These are phyloP conservation scores for Orbilia blumenaviensis DNA, from an alignment of 2,329 filamentous ascomycete species.

Conservation along the genomic window DNA sequence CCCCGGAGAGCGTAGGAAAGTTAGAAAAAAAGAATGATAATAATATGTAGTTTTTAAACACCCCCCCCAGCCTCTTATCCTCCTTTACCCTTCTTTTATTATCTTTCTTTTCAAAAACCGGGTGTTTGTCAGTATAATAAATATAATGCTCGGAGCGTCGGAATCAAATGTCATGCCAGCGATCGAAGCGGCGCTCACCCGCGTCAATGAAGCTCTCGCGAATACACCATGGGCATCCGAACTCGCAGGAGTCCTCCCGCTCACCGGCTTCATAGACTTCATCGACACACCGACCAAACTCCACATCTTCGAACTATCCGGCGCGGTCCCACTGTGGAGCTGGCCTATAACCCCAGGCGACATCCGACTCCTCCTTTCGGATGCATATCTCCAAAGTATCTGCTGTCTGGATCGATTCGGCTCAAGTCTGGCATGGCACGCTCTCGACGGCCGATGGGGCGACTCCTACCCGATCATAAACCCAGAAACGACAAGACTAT, in stretches of 20 bases:
- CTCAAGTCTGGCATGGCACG: conserved; percentile 34
- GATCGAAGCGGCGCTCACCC: conserved; percentile 22
- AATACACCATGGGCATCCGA: conserved; percentile 23
- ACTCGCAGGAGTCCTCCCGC: conserved; percentile 34
- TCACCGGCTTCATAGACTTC: conserved; percentile 44
- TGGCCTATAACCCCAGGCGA: conserved; percentile 39
- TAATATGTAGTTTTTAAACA: no score
- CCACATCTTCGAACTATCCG: conserved; percentile 38
- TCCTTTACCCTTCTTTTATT: not conserved
- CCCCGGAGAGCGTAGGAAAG: conserved; percentile 1
- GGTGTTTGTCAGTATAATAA: no score
- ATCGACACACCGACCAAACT: conserved; percentile 44
- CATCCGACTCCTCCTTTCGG: conserved; percentile 39
- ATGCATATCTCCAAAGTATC: conserved; percentile 36
- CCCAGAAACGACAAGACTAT: conserved; percentile 29
- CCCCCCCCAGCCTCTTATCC: not conserved
- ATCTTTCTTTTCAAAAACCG: not conserved
- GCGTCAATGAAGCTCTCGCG: conserved; percentile 24
- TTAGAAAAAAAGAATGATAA: no score
- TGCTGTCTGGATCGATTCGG: conserved; percentile 41
- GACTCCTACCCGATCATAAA: conserved; percentile 43
- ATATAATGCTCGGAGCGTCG: conserved; percentile 1
- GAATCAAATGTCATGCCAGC: conserved; percentile 14
- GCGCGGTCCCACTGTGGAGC: conserved; percentile 34
- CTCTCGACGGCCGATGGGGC: conserved; percentile 36